Percentiles rank a stretch among this genome's conserved stretches.
These are phyloP conservation scores for Ascochyta viciae-villosae DNA, from an alignment of 2,329 filamentous ascomycete genomes.

Conservation along the genomic window DNA sequence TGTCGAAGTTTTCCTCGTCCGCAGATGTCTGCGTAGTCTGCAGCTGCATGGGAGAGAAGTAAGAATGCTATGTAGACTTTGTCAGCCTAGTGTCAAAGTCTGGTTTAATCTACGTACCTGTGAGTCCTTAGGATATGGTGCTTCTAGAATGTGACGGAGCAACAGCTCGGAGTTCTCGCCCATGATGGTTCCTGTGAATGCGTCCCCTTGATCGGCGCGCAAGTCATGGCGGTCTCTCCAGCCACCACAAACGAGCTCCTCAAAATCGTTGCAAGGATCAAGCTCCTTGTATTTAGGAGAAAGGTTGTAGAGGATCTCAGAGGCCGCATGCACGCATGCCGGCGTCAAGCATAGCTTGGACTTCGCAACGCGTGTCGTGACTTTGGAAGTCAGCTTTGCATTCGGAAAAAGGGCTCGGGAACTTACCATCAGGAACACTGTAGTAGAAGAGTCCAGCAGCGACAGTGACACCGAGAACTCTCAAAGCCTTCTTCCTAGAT, in stretches of 20 bases:
- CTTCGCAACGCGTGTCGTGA: conserved; percentile 12
- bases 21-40: conserved; percentile 48
- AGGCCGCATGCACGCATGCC: conserved; percentile 69
- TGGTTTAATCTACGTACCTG: conserved; percentile 16
- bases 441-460: conserved; percentile 31
- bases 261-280: conserved; percentile 74
- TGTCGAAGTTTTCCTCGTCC: conserved; percentile 70
- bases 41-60: conserved; percentile 54
- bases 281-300: conserved; percentile 67
- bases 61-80: conserved; percentile 53
- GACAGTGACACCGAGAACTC: conserved; percentile 25
- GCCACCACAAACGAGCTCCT: conserved; percentile 71
- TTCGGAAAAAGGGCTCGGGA: too few species aligned
- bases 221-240: conserved; percentile 71
- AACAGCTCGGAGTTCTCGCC: conserved; percentile 64
- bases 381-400: background rate
- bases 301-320: conserved; percentile 67
- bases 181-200: conserved; percentile 68
- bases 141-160: conserved; percentile 69
- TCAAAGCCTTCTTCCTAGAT: conserved; percentile 22
- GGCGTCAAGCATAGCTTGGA: conserved; percentile 60
- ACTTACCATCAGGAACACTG: conserved; percentile 22
- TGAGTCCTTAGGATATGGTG: conserved; percentile 55
- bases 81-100: background rate
- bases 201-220: conserved; percentile 67